Percentiles rank a stretch among this genome's conserved stretches.
These are phyloP conservation scores for Vararia minispora DNA, from an alignment of 768 basidiomycete species.

Conservation along the genomic window DNA sequence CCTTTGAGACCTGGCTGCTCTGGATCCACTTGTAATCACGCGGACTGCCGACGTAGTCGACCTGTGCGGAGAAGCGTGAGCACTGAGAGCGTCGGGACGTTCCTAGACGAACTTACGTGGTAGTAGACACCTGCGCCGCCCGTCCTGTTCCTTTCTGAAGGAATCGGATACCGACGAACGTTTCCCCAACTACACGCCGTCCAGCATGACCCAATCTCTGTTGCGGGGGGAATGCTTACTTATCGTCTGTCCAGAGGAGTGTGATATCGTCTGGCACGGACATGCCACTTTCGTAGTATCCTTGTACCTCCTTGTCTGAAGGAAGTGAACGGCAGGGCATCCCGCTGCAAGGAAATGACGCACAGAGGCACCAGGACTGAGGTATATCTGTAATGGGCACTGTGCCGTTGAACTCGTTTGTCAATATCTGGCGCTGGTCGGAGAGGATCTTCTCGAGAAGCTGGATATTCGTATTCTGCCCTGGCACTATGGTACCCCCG, in stretches of 20 bases:
- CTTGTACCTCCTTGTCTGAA: conserved; percentile 49
- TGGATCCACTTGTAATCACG: conserved; percentile 66
- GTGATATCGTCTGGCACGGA: conserved; percentile 54
- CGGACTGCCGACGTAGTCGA: conserved; percentile 38
- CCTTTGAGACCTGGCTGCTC: conserved; percentile 42
- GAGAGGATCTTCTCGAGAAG: conserved; percentile 44
- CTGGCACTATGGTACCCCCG: conserved; percentile 35
- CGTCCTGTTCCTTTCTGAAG: conserved; percentile 42
- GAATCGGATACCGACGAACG: conserved; percentile 47
- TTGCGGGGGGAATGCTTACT: conserved; percentile 24
- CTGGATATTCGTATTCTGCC: conserved; percentile 34
- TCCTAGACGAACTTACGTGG: conserved; percentile 45
- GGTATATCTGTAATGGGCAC: conserved; percentile 42
- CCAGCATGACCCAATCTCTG: not conserved
- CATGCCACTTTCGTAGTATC: conserved; percentile 55
- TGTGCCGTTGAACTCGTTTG: conserved; percentile 35
- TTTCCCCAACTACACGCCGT: conserved; percentile 46
- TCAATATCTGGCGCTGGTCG: conserved; percentile 52
- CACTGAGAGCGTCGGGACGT: conserved; percentile 5
- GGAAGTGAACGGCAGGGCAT: not conserved
- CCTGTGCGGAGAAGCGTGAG: not conserved
- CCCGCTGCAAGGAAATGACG: conserved; percentile 9
- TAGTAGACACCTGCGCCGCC: conserved; percentile 68
- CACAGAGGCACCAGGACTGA: conserved; percentile 56
- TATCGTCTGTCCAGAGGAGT: conserved; percentile 64